Evolutionary conservation across 305 asterid species (phyloP), one percentile per base, ranked within the genome.

Genomic region (Fraxinus nigra): DNA sequence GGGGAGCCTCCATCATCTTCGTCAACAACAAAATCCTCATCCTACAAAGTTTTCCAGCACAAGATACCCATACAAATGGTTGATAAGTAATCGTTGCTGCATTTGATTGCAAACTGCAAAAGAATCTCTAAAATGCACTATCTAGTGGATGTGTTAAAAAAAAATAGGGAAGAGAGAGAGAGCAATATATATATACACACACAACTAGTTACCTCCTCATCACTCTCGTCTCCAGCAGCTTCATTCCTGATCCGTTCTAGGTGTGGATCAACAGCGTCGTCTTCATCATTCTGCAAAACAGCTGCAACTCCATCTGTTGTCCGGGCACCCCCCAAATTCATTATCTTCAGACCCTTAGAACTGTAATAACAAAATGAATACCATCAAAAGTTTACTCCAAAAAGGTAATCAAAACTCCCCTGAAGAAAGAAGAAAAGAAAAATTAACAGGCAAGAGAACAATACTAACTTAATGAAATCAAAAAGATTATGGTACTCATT

Each of bases 1-100:
- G 99, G 96, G 78, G 98, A 96, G 81, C 98, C 99, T 77, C 84
- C 95, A 75, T 94, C 98, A 79, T 94, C 98, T 82, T 89, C 88
- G 24, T 90, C 97, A 26, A 37, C 76, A 81, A 94, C 94, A 86
- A 94, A 94, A 87, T 96, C 98, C 81, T 91, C 97, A 48, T 96
- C 99, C 99, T 96, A 82, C 34, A 51, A 75, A 77, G 59, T 63
- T 35, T 59, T 16, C 30, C 61, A 16, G 75, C 70, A 38, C 16
- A 69, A 35, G 70, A 70, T 67, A 5, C 35, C 51, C 79, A 79
- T 4, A 40, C 61, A 28, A 82, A 43, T 14, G 24, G 20, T 54
- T 72, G 32, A 78, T 59, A 78, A 54, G 77, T 78, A 43, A 22
- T 14, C 0, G 7, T 72, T 51, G 65, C 51, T 3, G 72, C 72